These are phyloP conservation scores for Suhomyces taliae DNA, from an alignment of 1,139 yeast genomes.

Conservation along the genomic window DNA sequence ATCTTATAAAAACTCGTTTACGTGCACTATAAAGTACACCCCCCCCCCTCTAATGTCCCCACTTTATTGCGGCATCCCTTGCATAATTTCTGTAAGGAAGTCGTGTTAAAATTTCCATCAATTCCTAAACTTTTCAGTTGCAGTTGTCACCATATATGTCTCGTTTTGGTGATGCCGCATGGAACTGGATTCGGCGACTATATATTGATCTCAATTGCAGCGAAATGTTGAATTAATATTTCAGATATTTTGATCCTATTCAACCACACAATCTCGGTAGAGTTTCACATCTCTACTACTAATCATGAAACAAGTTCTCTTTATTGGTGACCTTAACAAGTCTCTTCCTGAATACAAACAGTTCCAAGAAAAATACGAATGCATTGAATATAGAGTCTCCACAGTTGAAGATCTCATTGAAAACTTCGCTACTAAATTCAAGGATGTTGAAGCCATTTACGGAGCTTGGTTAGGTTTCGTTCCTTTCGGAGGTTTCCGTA, in stretches of 20 bases:
- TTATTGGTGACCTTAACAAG: slow-evolving; percentile 24
- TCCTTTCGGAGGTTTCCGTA: slow-evolving; percentile 49
- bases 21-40: too few species aligned
- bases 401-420: slow-evolving; percentile 20
- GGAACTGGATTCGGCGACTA: too few species aligned
- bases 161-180: too few species aligned
- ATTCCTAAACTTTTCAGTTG: background rate
- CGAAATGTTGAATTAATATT: too few species aligned
- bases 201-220: too few species aligned
- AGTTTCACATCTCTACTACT: background rate
- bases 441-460: slow-evolving; percentile 57
- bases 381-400: slow-evolving; percentile 18
- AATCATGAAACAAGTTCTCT: slow-evolving; percentile 19
- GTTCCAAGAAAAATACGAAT: slow-evolving; percentile 20
- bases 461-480: slow-evolving; percentile 62
- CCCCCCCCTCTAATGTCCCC: too few species aligned
- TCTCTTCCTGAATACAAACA: slow-evolving; percentile 20
- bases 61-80: too few species aligned
- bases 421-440: slow-evolving; percentile 35
- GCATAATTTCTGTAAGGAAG: background rate
- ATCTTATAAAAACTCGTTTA: too few species aligned
- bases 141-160: too few species aligned
- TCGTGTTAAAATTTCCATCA: background rate
- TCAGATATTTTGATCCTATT: too few species aligned
- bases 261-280: too few species aligned